Evolutionary conservation across 2,329 filamentous ascomycete species (phyloP).

Genomic region (Aspergillus sp.): DNA sequence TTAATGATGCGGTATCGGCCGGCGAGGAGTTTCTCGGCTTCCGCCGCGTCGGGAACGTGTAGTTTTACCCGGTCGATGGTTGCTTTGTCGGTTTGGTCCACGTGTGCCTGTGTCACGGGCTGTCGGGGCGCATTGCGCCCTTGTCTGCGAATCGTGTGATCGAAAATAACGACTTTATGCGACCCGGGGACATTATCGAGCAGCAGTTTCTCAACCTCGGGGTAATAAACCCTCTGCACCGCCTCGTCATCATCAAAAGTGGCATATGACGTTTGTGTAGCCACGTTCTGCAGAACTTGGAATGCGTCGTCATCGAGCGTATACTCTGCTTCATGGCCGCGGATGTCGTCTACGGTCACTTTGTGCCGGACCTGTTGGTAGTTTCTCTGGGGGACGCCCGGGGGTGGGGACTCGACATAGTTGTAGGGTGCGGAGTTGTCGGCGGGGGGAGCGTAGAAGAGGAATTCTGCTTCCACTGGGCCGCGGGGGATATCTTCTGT

Average conservation of each 20-base stretch:
- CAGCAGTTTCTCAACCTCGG: constrained; percentile 72
- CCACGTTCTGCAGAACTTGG: constrained; percentile 55
- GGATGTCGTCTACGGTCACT: constrained; percentile 66
- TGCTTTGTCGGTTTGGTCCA: constrained; percentile 72
- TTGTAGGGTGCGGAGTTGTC: constrained; percentile 60
- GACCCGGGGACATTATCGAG: constrained; percentile 63
- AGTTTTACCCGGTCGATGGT: constrained; percentile 62
- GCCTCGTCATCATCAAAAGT: constrained; percentile 63
- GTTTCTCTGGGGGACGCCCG: constrained; percentile 62
- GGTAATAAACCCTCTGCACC: constrained; percentile 72
- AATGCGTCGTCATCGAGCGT: constrained; percentile 72
- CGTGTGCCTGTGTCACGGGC: constrained; percentile 71
- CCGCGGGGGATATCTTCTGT: constrained; percentile 48
- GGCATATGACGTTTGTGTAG: constrained; percentile 51
- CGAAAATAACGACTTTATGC: constrained; percentile 68
- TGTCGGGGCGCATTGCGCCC: constrained; percentile 54
- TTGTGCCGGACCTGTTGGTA: constrained; percentile 48
- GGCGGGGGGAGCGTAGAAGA: constrained; percentile 60
- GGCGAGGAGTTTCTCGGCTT: constrained; percentile 62
- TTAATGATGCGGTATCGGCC: constrained; percentile 80
- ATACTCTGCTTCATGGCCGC: constrained; percentile 63
- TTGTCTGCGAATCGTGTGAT: constrained; percentile 78
- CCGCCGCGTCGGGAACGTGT: constrained; percentile 58
- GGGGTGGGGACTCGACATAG: constrained; percentile 61
- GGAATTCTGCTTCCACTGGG: constrained; percentile 57